A percentile compares a stretch with the other conserved stretches of the same genome.
phyloP scores from a whole-genome alignment of 306 rosid species.

The Amphicarpaea edgeworthii region DNA sequence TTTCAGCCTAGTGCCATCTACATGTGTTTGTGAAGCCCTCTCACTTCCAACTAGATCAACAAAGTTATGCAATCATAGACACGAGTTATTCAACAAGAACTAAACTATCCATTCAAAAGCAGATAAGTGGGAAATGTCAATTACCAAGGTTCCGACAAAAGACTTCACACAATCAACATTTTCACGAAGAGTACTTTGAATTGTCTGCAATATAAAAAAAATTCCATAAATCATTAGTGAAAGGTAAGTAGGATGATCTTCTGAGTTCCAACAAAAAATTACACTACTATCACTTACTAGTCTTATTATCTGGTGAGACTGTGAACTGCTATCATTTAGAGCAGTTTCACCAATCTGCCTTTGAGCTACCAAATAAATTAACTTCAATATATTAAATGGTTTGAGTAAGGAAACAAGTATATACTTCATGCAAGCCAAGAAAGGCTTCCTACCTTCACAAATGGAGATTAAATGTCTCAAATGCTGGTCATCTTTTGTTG shows the following conservation, averaged over 20 bases:
- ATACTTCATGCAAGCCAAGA: no score
- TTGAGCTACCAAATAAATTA: conserved; percentile 73
- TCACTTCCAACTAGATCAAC: no score
- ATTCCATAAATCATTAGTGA: conserved; percentile 7
- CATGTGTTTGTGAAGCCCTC: no score
- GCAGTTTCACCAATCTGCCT: conserved; percentile 99
- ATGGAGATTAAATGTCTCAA: no score
- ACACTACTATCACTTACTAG: conserved; percentile 69
- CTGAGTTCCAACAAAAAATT: no score
- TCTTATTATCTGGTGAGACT: conserved; percentile 98
- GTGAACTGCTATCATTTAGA: conserved; percentile 90
- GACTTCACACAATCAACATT: no score
- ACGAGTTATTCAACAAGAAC: conserved; percentile 13
- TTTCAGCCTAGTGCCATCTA: conserved; percentile 96
- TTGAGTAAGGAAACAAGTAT: no score
- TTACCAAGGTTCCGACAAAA: conserved; percentile 99
- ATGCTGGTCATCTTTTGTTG: no score
- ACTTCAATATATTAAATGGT: conserved; percentile 36
- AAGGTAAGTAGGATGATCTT: no score
- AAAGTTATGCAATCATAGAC: no score
- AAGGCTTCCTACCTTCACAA: no score
- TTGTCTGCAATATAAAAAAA: conserved; percentile 64
- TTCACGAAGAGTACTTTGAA: conserved; percentile 91
- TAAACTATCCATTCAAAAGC: conserved; percentile 8
- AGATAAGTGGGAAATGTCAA: conserved; percentile 1